phyloP scores from a whole-genome alignment of 306 rosid species.

The Glycine tomentella region DNA sequence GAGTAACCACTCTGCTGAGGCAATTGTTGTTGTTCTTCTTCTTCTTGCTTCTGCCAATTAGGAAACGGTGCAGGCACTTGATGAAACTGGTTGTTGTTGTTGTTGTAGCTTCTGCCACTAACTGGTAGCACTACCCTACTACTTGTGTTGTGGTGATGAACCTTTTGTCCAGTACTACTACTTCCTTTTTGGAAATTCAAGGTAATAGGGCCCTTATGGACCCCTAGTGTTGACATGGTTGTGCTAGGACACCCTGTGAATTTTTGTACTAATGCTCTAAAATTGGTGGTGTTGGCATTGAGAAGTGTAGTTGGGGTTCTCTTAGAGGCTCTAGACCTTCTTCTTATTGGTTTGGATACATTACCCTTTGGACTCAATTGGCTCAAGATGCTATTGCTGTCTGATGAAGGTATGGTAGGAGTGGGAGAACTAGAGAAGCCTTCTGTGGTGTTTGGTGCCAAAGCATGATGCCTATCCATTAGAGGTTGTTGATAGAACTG shows the following conservation, averaged over 20 bases:
- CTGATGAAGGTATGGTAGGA: conserved; percentile 34
- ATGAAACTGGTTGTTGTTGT: conserved; percentile 12
- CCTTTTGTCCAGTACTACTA: conserved; percentile 36
- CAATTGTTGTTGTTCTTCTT: conserved; percentile 26
- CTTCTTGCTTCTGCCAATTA: conserved; percentile 29
- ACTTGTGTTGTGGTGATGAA: conserved; percentile 43
- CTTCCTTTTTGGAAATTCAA: conserved; percentile 65
- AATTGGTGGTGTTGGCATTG: conserved; percentile 72
- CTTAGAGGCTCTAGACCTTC: conserved; percentile 73
- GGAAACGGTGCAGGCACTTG: conserved; percentile 45
- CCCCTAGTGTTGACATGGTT: conserved; percentile 49
- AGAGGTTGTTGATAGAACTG: conserved; percentile 56
- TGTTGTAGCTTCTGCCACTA: conserved; percentile 27
- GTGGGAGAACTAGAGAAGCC: conserved; percentile 22
- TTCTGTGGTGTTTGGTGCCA: conserved; percentile 4
- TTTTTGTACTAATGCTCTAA: conserved; percentile 82
- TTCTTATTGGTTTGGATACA: conserved; percentile 54
- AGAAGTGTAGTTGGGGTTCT: conserved; percentile 75
- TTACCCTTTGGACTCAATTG: conserved; percentile 50
- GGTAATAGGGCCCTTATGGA: conserved; percentile 75
- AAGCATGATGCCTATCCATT: conserved; percentile 19
- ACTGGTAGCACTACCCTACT: conserved; percentile 9
- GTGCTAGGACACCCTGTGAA: conserved; percentile 75
- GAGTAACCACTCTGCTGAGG: conserved; percentile 41
- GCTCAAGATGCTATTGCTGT: conserved; percentile 24